phyloP scores from a whole-genome alignment of 2,329 filamentous ascomycete species.

The Exophiala aquamarina region DNA sequence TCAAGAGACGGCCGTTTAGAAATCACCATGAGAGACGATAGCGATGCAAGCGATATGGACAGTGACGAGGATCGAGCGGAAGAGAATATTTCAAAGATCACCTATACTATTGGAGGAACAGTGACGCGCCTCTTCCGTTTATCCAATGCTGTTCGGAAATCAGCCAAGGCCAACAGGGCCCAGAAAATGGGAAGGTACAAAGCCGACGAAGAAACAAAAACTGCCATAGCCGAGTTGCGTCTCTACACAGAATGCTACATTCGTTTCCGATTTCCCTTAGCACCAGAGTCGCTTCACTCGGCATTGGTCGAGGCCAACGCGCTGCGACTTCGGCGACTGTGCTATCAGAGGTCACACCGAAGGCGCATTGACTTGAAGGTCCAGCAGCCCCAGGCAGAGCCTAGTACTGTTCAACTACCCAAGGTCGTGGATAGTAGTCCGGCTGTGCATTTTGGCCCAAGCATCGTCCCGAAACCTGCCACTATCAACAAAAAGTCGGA shows the following conservation, averaged over 20 bases:
- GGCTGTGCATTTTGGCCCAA: too few species aligned
- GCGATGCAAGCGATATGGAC: slow-evolving; percentile 24
- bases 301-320: too few species aligned
- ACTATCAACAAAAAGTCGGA: too few species aligned
- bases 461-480: too few species aligned
- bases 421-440: too few species aligned
- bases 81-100: slow-evolving; percentile 29
- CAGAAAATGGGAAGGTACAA: slow-evolving; percentile 28
- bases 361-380: too few species aligned
- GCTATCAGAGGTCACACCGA: too few species aligned
- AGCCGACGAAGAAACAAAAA: slow-evolving; percentile 31
- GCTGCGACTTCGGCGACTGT: too few species aligned
- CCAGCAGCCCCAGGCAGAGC: too few species aligned
- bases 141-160: slow-evolving; percentile 31
- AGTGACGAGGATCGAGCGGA: slow-evolving; percentile 21
- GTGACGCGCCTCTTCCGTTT: slow-evolving; percentile 32
- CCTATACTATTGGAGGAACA: slow-evolving; percentile 29
- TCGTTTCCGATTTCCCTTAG: slow-evolving; percentile 29
- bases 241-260: slow-evolving; percentile 33
- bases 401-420: too few species aligned
- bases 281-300: slow-evolving; percentile 29
- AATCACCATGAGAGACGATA: slow-evolving; percentile 22
- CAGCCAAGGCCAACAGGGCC: slow-evolving; percentile 29
- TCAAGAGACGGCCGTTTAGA: slow-evolving; percentile 16
- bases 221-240: slow-evolving; percentile 30